Conservation (phyloP, 352 stramenopile genomes). For the Detonula confervacea region DNA sequence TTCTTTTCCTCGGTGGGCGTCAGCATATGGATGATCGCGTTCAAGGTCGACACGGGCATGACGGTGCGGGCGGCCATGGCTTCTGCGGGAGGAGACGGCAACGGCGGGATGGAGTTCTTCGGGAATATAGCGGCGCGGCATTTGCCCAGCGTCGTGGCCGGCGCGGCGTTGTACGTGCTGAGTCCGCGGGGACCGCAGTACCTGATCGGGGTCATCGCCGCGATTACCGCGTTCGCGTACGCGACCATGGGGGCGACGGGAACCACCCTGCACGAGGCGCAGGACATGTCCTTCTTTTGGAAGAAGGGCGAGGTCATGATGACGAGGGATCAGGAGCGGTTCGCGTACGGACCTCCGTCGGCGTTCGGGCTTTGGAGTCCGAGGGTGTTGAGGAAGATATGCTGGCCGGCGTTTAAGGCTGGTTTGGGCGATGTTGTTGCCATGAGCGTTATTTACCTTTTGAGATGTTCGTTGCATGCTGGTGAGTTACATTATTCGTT, state of each 20-base stretch:
- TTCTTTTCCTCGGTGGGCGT: slow-evolving; percentile 81
- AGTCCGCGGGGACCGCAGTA: slow-evolving; percentile 66
- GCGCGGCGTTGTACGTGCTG: slow-evolving; percentile 58
- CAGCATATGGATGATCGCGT: slow-evolving; percentile 71
- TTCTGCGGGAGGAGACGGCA: too few relatives aligned
- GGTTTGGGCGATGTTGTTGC: slow-evolving; percentile 61
- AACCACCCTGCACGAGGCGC: slow-evolving; percentile 54
- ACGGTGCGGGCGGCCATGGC: slow-evolving; percentile 33
- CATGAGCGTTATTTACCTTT: slow-evolving; percentile 71
- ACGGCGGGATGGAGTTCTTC: too few relatives aligned
- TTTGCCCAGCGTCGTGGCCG: slow-evolving; percentile 57
- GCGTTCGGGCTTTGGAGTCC: slow-evolving; percentile 52
- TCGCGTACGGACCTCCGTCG: slow-evolving; percentile 43
- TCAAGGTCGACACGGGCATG: slow-evolving; percentile 67
- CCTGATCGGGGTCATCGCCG: slow-evolving; percentile 56
- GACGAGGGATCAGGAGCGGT: neutral
- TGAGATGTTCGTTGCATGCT: slow-evolving; percentile 73
- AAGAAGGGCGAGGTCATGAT: slow-evolving; percentile 60
- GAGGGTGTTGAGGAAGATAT: slow-evolving; percentile 46
- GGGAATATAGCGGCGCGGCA: too few relatives aligned
- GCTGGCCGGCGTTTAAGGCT: slow-evolving; percentile 66
- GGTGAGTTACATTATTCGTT: too few relatives aligned
- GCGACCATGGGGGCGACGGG: slow-evolving; percentile 49
- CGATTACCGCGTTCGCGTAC: slow-evolving; percentile 66
- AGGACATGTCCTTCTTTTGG: slow-evolving; percentile 70